phyloP scores from a whole-genome alignment of 768 basidiomycete genomes.

The Suillus luteus region DNA sequence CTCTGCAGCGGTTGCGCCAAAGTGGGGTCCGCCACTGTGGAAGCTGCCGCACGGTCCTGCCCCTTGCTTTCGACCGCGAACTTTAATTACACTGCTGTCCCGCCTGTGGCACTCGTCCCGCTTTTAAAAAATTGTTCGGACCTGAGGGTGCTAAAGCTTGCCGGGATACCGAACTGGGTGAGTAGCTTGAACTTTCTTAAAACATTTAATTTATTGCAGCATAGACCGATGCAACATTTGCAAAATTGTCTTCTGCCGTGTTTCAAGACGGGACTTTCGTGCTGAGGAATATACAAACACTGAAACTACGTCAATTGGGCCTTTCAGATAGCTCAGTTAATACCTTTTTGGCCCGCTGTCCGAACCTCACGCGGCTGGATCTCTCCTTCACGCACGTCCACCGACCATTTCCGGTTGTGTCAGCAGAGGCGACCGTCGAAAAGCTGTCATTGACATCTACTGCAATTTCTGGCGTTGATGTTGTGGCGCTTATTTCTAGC shows the following conservation, averaged over 20 bases:
- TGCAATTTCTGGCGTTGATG: conserved; percentile 39
- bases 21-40: conserved; percentile 51
- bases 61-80: conserved; percentile 50
- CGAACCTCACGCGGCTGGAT: conserved; percentile 57
- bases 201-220: neutral
- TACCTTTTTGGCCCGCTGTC: conserved; percentile 45
- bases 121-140: conserved; percentile 39
- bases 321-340: conserved; percentile 53
- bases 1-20: conserved; percentile 57
- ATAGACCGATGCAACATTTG: conserved; percentile 60
- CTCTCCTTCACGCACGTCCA: conserved; percentile 62
- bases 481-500: conserved; percentile 41
- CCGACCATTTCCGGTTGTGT: conserved; percentile 37
- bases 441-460: conserved; percentile 71
- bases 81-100: conserved; percentile 59
- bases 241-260: conserved; percentile 41
- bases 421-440: conserved; percentile 27
- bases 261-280: conserved; percentile 25
- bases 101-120: conserved; percentile 48
- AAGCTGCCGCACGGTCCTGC: conserved; percentile 45
- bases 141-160: conserved; percentile 60
- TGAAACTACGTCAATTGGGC: conserved; percentile 60
- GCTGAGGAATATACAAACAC: conserved; percentile 45
- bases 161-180: conserved; percentile 64
- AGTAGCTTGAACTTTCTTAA: conserved; percentile 19